Evolutionary conservation across 2,329 filamentous ascomycete genomes (phyloP).

Genomic region (Aspergillus unguis): DNA sequence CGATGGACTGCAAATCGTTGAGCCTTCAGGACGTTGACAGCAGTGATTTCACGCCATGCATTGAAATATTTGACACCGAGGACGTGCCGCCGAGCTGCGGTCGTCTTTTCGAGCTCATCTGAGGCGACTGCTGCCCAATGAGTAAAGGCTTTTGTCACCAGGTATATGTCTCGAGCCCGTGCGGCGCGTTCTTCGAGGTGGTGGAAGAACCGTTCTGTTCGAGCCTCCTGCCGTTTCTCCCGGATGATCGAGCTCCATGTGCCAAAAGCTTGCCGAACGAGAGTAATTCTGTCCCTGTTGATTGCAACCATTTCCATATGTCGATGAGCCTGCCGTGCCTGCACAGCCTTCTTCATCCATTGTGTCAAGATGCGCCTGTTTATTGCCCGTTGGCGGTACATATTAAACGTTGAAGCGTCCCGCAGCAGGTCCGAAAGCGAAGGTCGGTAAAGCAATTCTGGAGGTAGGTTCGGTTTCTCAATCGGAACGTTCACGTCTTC

Average conservation of each 20-base stretch:
- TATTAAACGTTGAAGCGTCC: slow-evolving; percentile 50
- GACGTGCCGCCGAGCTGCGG: slow-evolving; percentile 66
- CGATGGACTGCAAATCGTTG: slow-evolving; percentile 52
- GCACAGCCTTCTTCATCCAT: slow-evolving; percentile 48
- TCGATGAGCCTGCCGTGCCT: slow-evolving; percentile 35
- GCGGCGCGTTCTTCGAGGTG: slow-evolving; percentile 59
- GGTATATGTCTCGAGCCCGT: slow-evolving; percentile 62
- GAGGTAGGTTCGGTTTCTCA: slow-evolving; percentile 28
- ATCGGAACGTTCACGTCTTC: slow-evolving; percentile 24
- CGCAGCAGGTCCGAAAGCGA: slow-evolving; percentile 51
- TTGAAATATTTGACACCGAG: slow-evolving; percentile 66
- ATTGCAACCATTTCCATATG: slow-evolving; percentile 46
- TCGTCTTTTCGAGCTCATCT: slow-evolving; percentile 64
- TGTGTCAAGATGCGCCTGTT: slow-evolving; percentile 41
- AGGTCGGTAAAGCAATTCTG: slow-evolving; percentile 46
- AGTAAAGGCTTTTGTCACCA: slow-evolving; percentile 62
- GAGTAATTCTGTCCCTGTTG: slow-evolving; percentile 48
- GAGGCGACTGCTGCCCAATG: slow-evolving; percentile 67
- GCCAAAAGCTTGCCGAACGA: slow-evolving; percentile 54
- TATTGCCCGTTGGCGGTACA: slow-evolving; percentile 40
- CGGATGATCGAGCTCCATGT: slow-evolving; percentile 46
- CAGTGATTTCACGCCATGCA: slow-evolving; percentile 65
- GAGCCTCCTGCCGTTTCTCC: slow-evolving; percentile 40
- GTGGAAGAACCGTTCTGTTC: slow-evolving; percentile 54
- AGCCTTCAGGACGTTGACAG: slow-evolving; percentile 55